phyloP scores from a whole-genome alignment of 305 asterid genomes.

The Euphrasia arctica region DNA sequence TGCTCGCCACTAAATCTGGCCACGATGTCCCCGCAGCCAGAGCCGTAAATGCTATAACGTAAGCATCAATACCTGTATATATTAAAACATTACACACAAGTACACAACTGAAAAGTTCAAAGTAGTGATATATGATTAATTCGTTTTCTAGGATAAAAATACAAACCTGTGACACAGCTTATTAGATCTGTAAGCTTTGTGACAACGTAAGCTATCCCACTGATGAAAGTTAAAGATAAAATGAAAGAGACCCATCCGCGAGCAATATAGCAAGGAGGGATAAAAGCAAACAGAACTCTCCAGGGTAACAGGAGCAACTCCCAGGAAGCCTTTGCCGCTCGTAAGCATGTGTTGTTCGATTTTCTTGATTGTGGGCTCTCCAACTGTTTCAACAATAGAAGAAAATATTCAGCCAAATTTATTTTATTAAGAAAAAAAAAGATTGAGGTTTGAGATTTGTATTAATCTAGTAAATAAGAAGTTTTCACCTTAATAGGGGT shows the following conservation, averaged over 20 bases:
- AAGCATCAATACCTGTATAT: constrained; percentile 50
- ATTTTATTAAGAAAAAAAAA: background rate
- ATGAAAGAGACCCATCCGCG: constrained; percentile 96
- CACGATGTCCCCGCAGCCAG: constrained; percentile 95
- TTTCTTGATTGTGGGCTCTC: constrained; percentile 60
- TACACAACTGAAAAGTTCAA: constrained; percentile 7
- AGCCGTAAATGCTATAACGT: constrained; percentile 84
- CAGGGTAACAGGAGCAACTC: constrained; percentile 67
- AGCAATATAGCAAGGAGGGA: constrained; percentile 87
- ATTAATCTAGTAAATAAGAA: no score
- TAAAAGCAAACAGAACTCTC: constrained; percentile 81
- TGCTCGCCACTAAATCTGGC: constrained; percentile 98
- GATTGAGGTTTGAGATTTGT: no score
- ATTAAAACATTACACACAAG: background rate
- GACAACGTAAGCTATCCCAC: constrained; percentile 82
- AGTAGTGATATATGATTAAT: background rate
- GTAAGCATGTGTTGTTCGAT: constrained; percentile 36
- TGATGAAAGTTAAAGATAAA: constrained; percentile 67
- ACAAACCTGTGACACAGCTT: constrained; percentile 85
- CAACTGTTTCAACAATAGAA: constrained; percentile 43
- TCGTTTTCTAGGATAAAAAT: background rate
- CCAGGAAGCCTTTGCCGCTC: constrained; percentile 54
- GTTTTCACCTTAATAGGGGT: background rate
- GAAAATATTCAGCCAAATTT: constrained; percentile 12
- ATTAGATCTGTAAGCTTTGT: constrained; percentile 77